These are phyloP conservation scores for Chionographis japonica DNA, from an alignment of 106 monocot genomes.

Conservation along the genomic window DNA sequence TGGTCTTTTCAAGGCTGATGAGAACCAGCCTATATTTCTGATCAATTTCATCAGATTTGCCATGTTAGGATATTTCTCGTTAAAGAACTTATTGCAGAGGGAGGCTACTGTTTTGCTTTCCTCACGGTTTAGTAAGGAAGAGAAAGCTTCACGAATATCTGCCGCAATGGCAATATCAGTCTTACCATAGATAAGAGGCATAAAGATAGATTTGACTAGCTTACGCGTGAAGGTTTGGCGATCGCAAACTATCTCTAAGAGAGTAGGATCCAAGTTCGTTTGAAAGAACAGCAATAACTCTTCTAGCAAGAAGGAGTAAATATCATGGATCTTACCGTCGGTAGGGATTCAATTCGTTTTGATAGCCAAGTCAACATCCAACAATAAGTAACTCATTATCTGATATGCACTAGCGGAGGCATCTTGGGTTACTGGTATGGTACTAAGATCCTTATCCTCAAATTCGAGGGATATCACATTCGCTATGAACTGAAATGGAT, in stretches of 20 bases:
- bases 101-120: neutral
- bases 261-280: too few relatives aligned
- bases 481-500: slow-evolving; percentile 1
- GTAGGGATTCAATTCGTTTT: neutral
- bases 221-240: neutral
- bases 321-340: neutral
- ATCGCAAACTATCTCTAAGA: too few relatives aligned
- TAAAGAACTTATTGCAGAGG: neutral
- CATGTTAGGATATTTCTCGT: slow-evolving; percentile 4
- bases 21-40: neutral
- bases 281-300: too few relatives aligned
- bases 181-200: slow-evolving; percentile 7
- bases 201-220: neutral
- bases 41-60: slow-evolving; percentile 1
- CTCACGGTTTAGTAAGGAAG: neutral
- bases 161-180: neutral
- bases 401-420: slow-evolving; percentile 2
- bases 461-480: neutral
- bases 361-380: neutral
- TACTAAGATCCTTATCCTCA: neutral
- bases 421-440: neutral
- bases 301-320: neutral
- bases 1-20: neutral
- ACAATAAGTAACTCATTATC: slow-evolving; percentile 3
- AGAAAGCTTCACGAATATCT: neutral